Evolutionary conservation across 2,329 filamentous ascomycete species (phyloP), one percentile per base, ranked within the genome.

Genomic region (Helminthosporium solani): DNA sequence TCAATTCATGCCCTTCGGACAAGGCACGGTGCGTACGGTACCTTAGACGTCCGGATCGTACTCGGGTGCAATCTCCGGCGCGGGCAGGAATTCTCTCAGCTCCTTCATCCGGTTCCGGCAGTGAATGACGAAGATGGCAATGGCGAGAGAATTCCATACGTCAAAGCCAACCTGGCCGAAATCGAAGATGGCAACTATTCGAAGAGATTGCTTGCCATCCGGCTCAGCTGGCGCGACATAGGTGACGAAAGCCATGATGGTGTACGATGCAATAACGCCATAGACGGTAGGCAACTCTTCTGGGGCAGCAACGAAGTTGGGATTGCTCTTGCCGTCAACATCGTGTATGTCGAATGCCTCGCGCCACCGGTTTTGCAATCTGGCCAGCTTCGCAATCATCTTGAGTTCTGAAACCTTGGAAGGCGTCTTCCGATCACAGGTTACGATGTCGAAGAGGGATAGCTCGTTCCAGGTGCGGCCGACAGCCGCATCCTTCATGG

Each of bases 71-170:
- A 41, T 16, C 7, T 58, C 46, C 4, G 52, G 43, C 28, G 59
- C 54, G 0, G 66, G 59, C 19, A 71, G 25, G 23, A 65, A 66
- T 28, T 71, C 61, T 33, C 72, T 70, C 18, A 80, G 64, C 44
- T 72, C 63, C 41, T 73, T 52, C 72, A 80, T 73, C 27, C 74
- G 71, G 47, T 78, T 76, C 4, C 80, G 73, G 42, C 76, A 74
- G 58, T 80, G 76, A 50, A 79, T 73, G 9, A 80, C 70, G 5
- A 79, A 67, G 46, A 84, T 79, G 0, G 80, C 78, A 40, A 84
- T 53, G 0, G 80, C 79, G 3, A 84, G 67, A 3, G 76, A 73
- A 56, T 82, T 82, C 81, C 81, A 85, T 2, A 83, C 79, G 57
- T 84, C 81, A 48, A 79, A 77, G 1, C 74, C 74, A 7, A 65